Evolutionary conservation across 1,284 basidiomycete species (phyloP), one percentile per base, ranked within the genome.

Genomic region (Tetrapyrgos nigripes): DNA sequence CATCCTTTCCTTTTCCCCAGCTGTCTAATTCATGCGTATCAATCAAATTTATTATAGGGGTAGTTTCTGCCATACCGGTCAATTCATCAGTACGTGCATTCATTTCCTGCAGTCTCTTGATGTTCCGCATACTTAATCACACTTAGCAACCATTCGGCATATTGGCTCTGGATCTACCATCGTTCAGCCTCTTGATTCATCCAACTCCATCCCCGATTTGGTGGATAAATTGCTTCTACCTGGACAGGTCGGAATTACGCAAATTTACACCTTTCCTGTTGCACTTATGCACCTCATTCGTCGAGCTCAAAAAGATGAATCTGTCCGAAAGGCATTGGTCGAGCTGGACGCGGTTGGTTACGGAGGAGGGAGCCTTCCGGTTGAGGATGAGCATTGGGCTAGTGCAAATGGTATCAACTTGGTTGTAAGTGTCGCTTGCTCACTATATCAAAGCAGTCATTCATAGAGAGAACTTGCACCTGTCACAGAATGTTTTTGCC

Each of bases 51-150:
- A 23, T 51, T 4, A 37, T 37, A 31, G 50, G 29, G 19, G 35
- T n/a, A 33, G 50, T 19, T 4, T 51, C 3, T 51, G 52, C 23
- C 50, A 31, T 23, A 23, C 50, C 17, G 35, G 29, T 9, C 37
- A 59, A 17, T 23, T 49, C 23, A 33, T 37, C 23, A 24, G 58
- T 59, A 31, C 14, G 29, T 55, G 13, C 13, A 4, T n/a, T 37
- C 8, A 27, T 31, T 26, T n/a, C n/a, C n/a, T 28, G 37, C n/a
- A 27, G 21, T 4, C 37, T 44, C 10, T 21, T 37, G 17, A 5
- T 37, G n/a, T 50, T 10, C 10, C 6, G 26, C 40, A 8, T 8
- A 33, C 31, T 17, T 24, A 27, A 4, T 24, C 23, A 11, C 24
- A 29, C 40, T 4, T n/a, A 46, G 40, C 5, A 19, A 29, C 33